Percentiles rank a stretch among this genome's conserved stretches.
These are phyloP conservation scores for Malassezia yamatoensis DNA, from an alignment of 1,284 basidiomycete genomes.

Conservation along the genomic window DNA sequence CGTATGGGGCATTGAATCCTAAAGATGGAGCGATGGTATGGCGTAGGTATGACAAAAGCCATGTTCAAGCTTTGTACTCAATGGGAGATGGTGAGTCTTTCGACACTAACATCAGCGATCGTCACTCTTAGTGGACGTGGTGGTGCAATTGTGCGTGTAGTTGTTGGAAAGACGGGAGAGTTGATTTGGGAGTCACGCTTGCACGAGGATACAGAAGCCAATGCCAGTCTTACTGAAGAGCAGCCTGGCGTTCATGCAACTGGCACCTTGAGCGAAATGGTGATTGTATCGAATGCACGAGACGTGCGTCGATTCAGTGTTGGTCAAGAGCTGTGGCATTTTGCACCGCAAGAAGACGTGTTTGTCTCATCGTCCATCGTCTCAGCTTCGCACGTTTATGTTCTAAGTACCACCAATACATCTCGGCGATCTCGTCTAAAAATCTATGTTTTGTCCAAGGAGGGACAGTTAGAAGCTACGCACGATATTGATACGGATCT, in stretches of 20 bases:
- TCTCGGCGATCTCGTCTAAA: not conserved
- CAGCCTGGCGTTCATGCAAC: constrained; percentile 1
- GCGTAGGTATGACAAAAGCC: constrained; percentile 65
- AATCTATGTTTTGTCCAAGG: constrained; percentile 22
- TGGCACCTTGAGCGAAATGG: not conserved
- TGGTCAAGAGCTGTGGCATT: constrained; percentile 3
- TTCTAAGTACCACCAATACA: constrained; percentile 9
- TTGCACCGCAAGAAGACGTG: constrained; percentile 3
- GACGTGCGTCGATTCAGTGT: constrained; percentile 1
- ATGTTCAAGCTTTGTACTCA: constrained; percentile 48
- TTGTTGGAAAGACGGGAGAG: constrained; percentile 60
- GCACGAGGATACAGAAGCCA: constrained; percentile 9
- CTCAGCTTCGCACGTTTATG: constrained; percentile 24
- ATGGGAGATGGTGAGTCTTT: constrained; percentile 5
- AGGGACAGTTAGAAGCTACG: constrained; percentile 19
- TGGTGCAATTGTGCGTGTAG: constrained; percentile 59
- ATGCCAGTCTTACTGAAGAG: not conserved
- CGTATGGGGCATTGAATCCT: constrained; percentile 65
- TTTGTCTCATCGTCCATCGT: constrained; percentile 20
- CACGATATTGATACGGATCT: constrained; percentile 23
- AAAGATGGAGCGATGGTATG: constrained; percentile 67
- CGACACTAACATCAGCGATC: not conserved
- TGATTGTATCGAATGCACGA: not conserved
- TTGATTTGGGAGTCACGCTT: constrained; percentile 59
- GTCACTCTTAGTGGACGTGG: constrained; percentile 66